Conservation (phyloP, 2,329 filamentous ascomycete genomes). For the Talaromyces sp. region DNA sequence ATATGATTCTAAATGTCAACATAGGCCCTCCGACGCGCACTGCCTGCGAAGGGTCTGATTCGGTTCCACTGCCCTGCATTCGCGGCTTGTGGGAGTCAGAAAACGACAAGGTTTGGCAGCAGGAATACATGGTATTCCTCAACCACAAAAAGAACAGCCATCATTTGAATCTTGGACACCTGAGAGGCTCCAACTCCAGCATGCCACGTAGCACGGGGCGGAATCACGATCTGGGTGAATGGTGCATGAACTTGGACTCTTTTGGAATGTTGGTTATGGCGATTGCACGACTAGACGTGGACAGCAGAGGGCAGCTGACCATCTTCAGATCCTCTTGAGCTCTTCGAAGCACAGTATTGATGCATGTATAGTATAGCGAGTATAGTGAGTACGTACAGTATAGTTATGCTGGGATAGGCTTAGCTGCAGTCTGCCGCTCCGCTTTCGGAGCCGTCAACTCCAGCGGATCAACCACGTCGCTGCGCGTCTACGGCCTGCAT, state of each 20-base stretch:
- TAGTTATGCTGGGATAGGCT: neutral
- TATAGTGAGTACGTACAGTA: too few relatives aligned
- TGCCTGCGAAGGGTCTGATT: neutral
- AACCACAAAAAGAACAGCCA: neutral
- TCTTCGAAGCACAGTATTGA: neutral
- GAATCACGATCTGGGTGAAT: neutral
- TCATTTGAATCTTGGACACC: neutral
- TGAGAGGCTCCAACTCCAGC: neutral
- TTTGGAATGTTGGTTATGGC: neutral
- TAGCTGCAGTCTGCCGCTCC: neutral
- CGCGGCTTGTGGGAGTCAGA: neutral
- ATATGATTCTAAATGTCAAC: neutral
- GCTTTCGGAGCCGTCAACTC: neutral
- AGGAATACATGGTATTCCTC: neutral
- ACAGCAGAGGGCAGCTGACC: neutral
- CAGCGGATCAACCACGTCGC: neutral
- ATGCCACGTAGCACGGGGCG: neutral
- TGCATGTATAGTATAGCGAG: neutral
- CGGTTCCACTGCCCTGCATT: neutral
- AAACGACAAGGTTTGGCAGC: neutral
- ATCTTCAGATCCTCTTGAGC: too few relatives aligned
- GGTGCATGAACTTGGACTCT: neutral
- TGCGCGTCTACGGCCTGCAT: neutral
- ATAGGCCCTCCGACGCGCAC: neutral
- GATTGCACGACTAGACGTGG: neutral